These are phyloP conservation scores for Hymenoscyphus albidus DNA, from an alignment of 2,329 filamentous ascomycete species.

Conservation along the genomic window DNA sequence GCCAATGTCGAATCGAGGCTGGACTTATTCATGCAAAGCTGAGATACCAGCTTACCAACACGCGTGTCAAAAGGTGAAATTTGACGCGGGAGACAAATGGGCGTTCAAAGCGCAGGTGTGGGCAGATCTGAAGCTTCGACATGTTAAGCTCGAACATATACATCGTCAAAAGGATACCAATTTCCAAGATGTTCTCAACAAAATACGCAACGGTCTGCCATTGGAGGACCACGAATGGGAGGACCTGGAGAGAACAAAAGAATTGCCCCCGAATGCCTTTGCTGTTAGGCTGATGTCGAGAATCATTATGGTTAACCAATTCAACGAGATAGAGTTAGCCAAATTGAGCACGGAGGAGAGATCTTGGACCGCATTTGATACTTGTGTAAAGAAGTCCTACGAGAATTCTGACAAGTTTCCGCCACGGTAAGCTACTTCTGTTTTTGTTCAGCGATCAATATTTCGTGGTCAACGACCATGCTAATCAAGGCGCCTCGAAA, in stretches of 20 bases:
- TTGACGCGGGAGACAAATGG: constrained; percentile 27
- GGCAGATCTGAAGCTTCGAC: constrained; percentile 21
- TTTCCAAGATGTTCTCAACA: constrained; percentile 29
- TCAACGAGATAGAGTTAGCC: constrained; percentile 18
- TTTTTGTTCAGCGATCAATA: not conserved
- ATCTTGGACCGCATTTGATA: constrained; percentile 22
- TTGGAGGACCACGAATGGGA: constrained; percentile 25
- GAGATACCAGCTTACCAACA: not conserved
- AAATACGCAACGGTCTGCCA: constrained; percentile 25
- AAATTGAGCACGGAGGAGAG: constrained; percentile 12
- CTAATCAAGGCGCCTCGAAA: not conserved
- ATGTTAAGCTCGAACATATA: constrained; percentile 29
- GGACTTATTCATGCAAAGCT: constrained; percentile 9
- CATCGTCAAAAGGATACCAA: constrained; percentile 30
- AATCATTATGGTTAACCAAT: constrained; percentile 18
- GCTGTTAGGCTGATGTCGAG: constrained; percentile 27
- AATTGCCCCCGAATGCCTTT: constrained; percentile 16
- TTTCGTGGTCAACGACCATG: not conserved
- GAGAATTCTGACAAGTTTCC: not conserved
- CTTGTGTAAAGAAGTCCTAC: constrained; percentile 9
- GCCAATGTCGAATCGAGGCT: constrained; percentile 11
- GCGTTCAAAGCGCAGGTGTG: constrained; percentile 30
- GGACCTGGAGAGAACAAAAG: constrained; percentile 20
- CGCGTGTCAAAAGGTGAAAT: not conserved
- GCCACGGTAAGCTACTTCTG: constrained; percentile 4